Percentiles rank a stretch among this genome's conserved stretches.
These are phyloP conservation scores for Starmerella apicola DNA, from an alignment of 805 yeast genomes.

Conservation along the genomic window DNA sequence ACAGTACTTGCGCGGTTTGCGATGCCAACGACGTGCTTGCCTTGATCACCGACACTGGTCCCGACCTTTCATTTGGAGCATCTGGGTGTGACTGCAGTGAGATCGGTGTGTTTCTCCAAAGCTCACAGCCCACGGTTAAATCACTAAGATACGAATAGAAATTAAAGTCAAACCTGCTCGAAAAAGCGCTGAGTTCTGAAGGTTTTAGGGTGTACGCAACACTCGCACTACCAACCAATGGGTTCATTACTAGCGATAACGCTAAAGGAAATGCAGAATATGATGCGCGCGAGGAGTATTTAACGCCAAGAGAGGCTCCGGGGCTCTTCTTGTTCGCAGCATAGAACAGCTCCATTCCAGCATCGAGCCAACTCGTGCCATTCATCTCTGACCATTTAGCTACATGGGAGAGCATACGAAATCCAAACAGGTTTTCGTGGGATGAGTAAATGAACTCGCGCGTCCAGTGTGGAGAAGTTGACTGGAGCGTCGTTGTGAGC, in stretches of 20 bases:
- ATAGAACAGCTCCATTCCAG: constrained; percentile 84
- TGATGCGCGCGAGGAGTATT: constrained; percentile 77
- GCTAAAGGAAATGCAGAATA: constrained; percentile 83
- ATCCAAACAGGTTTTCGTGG: constrained; percentile 71
- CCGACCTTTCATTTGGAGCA: constrained; percentile 7
- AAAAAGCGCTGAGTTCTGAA: constrained; percentile 53
- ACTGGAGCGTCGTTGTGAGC: constrained; percentile 21
- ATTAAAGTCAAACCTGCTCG: constrained; percentile 80
- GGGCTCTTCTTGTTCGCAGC: constrained; percentile 77
- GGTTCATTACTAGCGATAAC: constrained; percentile 75
- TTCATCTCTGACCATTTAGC: constrained; percentile 24
- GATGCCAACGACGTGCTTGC: constrained; percentile 57
- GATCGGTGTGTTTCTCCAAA: constrained; percentile 43
- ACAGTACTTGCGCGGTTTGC: constrained; percentile 47
- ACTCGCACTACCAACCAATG: constrained; percentile 77
- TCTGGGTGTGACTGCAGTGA: constrained; percentile 9
- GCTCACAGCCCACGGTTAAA: constrained; percentile 71
- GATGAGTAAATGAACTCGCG: constrained; percentile 71
- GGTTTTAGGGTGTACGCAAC: constrained; percentile 81
- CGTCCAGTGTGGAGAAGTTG: constrained; percentile 37
- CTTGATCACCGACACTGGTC: constrained; percentile 47
- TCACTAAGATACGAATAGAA: constrained; percentile 82
- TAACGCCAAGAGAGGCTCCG: constrained; percentile 69
- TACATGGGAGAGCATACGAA: constrained; percentile 63
- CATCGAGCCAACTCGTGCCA: constrained; percentile 42